A percentile compares a stretch with the other conserved stretches of the same genome.
phyloP scores from a whole-genome alignment of 805 yeast species.

The Candida broadrunensis region DNA sequence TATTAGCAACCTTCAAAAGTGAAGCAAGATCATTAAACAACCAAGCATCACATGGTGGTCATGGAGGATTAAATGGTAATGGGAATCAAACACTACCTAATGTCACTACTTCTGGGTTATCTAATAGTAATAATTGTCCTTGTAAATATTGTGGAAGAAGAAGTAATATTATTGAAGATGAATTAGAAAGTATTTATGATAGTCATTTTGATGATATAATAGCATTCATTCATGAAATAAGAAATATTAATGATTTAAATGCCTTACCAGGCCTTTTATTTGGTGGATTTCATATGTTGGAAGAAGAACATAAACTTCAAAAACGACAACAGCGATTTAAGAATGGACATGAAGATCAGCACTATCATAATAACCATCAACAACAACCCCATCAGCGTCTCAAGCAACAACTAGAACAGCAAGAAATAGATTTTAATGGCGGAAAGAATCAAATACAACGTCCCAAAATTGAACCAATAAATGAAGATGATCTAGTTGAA shows the following conservation, averaged over 20 bases:
- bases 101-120: neutral
- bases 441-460: neutral
- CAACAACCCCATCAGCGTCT: neutral
- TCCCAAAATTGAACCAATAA: neutral
- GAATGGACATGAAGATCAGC: constrained; percentile 7
- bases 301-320: constrained; percentile 28
- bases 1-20: constrained; percentile 60
- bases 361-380: neutral
- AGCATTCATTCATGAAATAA: constrained; percentile 36
- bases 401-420: neutral
- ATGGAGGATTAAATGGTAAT: constrained; percentile 22
- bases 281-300: constrained; percentile 34
- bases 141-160: constrained; percentile 80
- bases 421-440: neutral
- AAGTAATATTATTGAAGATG: constrained; percentile 68
- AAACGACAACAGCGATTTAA: constrained; percentile 20
- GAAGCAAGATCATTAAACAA: constrained; percentile 15
- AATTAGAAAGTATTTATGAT: constrained; percentile 70
- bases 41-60: constrained; percentile 6
- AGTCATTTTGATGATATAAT: constrained; percentile 53
- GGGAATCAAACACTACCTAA: constrained; percentile 21
- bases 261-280: constrained; percentile 33
- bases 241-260: constrained; percentile 34
- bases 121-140: constrained; percentile 41
- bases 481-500: neutral